Evolutionary conservation across 495 filamentous ascomycete genomes (phyloP), one percentile per base, ranked within the genome.

Genomic region (Pseudevernia furfuracea): DNA sequence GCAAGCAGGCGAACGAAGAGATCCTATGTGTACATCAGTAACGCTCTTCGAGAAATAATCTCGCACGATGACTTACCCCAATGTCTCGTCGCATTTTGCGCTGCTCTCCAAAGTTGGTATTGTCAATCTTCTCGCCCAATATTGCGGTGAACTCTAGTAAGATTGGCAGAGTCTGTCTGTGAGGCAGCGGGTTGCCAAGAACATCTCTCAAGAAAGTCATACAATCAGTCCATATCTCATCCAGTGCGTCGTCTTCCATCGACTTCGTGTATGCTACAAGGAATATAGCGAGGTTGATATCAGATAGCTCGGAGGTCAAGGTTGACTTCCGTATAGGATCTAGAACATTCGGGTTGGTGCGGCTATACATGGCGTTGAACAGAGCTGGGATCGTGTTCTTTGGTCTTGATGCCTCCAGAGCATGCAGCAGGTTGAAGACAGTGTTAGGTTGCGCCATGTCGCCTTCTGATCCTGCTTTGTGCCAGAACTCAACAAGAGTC

Each of bases 191-290:
- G 73, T 99, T 97, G 52, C 88, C 87, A 36, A 97, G 78, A 9
- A 97, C 84, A 74, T 97, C 95, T 60, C 85, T 87, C 52, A 97
- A 73, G 74, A 99, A 99, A 1, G 87, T 84, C 69, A 91, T 91
- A 73, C 93, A 97, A 70, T 99, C 95, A 44, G 84, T 79, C 94
- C 94, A 99, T 38, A 99, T 96, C 75, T 99, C 94, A 70, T 99
- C 95, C 80, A 97, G 93, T n/a, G 94, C 88, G 78, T 99, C 94
- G 68, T 99, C 94, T 70, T 99, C 94, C 19, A 96, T 78, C 5
- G 91, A 93, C 30, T 84, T 82, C 2, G 91, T 87, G 71, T 97
- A 99, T 57, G 91, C 88, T 8, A 94, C 87, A 61, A 97, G 74
- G 71, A 97, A 99, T 25, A 86, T 83, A 12, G 92, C 90, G 21